A percentile compares a stretch with the other conserved stretches of the same genome.
Evolutionary conservation across 257 asterid genomes (phyloP).

Genomic region (Cruciata laevipes): DNA sequence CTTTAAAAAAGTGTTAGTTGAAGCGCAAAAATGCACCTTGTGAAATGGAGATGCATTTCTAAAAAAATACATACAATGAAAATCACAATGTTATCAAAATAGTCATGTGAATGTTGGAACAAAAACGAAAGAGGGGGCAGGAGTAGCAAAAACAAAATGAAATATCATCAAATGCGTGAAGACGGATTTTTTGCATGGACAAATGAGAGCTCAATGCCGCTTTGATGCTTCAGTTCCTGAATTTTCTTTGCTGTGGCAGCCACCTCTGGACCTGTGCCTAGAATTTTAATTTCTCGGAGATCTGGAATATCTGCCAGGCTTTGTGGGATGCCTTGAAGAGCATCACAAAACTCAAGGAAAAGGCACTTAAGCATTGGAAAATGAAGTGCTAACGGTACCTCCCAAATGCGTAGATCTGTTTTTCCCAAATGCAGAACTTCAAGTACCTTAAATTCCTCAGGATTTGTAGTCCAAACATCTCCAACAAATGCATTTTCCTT

Average conservation of each 20-base stretch:
- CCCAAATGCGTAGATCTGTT: conserved; percentile 3
- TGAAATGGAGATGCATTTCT: too few species aligned
- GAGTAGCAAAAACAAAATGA: too few species aligned
- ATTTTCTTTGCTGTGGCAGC: neutral
- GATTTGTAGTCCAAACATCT: conserved; percentile 6
- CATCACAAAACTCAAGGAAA: neutral
- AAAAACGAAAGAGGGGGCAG: too few species aligned
- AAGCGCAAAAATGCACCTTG: too few species aligned
- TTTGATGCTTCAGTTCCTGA: neutral
- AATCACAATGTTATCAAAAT: too few species aligned
- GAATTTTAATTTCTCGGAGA: neutral
- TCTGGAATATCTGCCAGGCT: neutral
- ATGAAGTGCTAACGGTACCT: neutral
- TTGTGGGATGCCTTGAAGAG: neutral
- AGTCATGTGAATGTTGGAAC: too few species aligned
- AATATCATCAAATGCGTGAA: too few species aligned
- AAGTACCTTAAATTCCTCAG: conserved; percentile 12
- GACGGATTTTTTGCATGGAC: too few species aligned
- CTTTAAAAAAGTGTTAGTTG: too few species aligned
- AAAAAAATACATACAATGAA: too few species aligned
- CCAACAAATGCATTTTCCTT: too few species aligned
- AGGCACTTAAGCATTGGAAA: neutral
- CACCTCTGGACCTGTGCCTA: neutral
- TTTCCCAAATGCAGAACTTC: conserved; percentile 16
- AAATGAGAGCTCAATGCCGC: neutral